Percentiles rank a stretch among this genome's conserved stretches.
Conservation (phyloP, 23 red algal species). For the Gracilaria vermiculophylla region DNA sequence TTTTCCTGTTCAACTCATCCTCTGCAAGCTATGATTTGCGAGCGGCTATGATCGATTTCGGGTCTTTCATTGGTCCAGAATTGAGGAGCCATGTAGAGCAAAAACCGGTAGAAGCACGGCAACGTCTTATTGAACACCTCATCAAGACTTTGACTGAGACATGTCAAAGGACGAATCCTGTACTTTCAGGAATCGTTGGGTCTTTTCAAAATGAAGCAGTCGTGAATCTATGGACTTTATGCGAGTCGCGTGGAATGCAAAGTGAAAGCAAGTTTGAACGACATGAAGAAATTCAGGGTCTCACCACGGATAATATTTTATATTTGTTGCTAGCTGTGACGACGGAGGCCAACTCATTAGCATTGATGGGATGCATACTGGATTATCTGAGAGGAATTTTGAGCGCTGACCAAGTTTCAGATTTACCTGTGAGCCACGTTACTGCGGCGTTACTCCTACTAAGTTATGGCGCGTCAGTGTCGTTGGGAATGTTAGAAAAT, state of each 20-base stretch:
- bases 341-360: not conserved
- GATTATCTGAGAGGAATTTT: not conserved
- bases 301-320: constrained; percentile 18
- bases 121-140: not conserved
- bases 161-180: constrained; percentile 54
- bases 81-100: not conserved
- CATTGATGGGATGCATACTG: not conserved
- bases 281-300: not conserved
- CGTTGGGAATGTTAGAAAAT: constrained; percentile 2
- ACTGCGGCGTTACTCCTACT: constrained; percentile 20
- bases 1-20: constrained; percentile 25
- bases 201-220: not conserved
- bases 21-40: constrained; percentile 52
- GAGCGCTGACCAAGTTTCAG: not conserved
- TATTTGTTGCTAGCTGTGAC: not conserved
- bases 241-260: not conserved
- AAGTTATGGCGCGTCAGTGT: constrained; percentile 6
- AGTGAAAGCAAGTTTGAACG: not conserved
- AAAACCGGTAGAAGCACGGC: not conserved
- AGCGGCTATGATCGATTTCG: constrained; percentile 64
- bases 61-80: constrained; percentile 44
- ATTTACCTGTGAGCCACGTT: constrained; percentile 1
- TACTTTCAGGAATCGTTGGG: constrained; percentile 25
- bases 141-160: constrained; percentile 18
- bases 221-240: not conserved